Evolutionary conservation across 768 basidiomycete genomes (phyloP), one percentile per base, ranked within the genome.

Genomic region (Suillus lakei): DNA sequence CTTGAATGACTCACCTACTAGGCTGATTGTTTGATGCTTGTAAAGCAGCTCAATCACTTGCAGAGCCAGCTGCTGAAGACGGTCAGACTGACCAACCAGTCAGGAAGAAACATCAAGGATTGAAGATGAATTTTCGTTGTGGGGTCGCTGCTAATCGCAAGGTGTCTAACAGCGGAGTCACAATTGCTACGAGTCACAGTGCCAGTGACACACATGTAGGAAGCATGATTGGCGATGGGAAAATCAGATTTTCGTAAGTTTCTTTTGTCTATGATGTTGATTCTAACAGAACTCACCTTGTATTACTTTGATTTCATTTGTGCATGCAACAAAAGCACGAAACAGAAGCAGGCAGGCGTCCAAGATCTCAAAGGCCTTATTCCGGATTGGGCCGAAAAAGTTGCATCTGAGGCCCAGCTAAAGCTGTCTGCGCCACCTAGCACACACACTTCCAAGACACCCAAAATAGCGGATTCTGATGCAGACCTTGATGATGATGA

Each of bases 251-350:
- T 2, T 48, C 2, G 5, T 48, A 48, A 48, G 46, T 48, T 12
- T 4, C 46, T n/a, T 48, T 48, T 48, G 12, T 13, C 46, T 9
- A n/a, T n/a, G n/a, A 48, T 48, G 46, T 23, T 48, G 23, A 50
- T 50, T 28, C 26, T 50, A 50, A 28, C 48, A 50, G 48, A 50
- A 50, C 48, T 50, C 48, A 50, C 48, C 16, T 26, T 50, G 23
- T 26, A 50, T 50, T 50, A 50, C 48, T 50, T 50, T 50, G 26
- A 50, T 50, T 50, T 28, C 26, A 50, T 50, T 15, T 50, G 48
- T 15, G 26, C 26, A 50, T 8, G 28, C 48, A 15, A 7, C 16
- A 50, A 28, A 15, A 50, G 48, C 48, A 50, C 48, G 15, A 50
- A 50, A 28, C 26, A n/a, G n/a, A n/a, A n/a, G 7, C 26, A 50